Percentiles rank a stretch among this genome's conserved stretches.
Evolutionary conservation across 306 rosid genomes (phyloP).

Genomic region (Dryas alaskensis): DNA sequence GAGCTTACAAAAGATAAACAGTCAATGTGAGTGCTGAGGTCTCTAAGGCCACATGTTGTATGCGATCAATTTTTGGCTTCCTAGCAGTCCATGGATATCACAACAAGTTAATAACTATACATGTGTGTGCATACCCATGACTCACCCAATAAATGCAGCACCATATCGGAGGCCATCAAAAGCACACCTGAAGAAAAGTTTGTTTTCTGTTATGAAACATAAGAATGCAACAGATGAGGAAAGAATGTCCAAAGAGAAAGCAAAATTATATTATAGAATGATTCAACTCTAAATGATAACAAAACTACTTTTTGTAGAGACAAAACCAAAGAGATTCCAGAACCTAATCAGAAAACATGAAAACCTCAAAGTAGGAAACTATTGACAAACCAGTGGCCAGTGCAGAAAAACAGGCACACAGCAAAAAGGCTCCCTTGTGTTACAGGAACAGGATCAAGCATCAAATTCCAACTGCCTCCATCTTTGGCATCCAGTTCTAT

Average conservation of each 20-base stretch:
- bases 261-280: neutral
- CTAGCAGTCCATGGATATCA: constrained; percentile 5
- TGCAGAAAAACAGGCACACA: constrained; percentile 83
- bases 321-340: constrained; percentile 11
- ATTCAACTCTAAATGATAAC: neutral
- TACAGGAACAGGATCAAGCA: constrained; percentile 48
- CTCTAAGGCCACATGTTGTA: neutral
- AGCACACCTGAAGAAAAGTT: constrained; percentile 74
- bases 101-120: constrained; percentile 1
- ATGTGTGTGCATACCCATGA: constrained; percentile 8
- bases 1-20: neutral
- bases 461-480: constrained; percentile 32
- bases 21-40: neutral
- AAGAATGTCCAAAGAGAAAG: neutral
- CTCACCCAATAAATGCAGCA: constrained; percentile 96
- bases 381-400: constrained; percentile 85
- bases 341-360: constrained; percentile 21
- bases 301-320: neutral
- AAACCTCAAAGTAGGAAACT: constrained; percentile 28
- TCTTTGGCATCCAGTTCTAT: constrained; percentile 37
- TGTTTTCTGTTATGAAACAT: constrained; percentile 8
- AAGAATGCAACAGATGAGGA: constrained; percentile 1
- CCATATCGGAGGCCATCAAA: constrained; percentile 96
- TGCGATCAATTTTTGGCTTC: constrained; percentile 2
- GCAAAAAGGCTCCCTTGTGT: constrained; percentile 88